Conservation (phyloP, 1,284 basidiomycete genomes). For the Boletus holoroseus region DNA sequence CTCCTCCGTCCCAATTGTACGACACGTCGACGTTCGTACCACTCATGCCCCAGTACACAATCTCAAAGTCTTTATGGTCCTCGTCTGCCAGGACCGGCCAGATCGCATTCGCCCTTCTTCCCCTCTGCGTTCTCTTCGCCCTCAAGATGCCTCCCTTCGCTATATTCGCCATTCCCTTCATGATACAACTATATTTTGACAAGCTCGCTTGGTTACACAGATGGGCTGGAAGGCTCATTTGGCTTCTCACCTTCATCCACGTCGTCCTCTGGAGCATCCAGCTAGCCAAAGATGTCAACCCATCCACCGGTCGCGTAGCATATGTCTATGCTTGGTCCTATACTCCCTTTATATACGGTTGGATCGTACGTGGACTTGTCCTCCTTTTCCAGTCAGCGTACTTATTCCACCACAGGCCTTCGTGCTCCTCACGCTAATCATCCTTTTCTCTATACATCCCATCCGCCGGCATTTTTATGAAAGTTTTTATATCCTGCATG, state of each 20-base stretch:
- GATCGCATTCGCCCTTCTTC: slow-evolving; percentile 75
- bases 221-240: slow-evolving; percentile 71
- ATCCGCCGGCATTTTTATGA: slow-evolving; percentile 71
- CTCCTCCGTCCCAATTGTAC: slow-evolving; percentile 17
- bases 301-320: slow-evolving; percentile 47
- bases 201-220: slow-evolving; percentile 71
- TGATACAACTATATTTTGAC: slow-evolving; percentile 72
- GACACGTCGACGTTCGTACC: slow-evolving; percentile 30
- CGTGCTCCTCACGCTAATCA: slow-evolving; percentile 62
- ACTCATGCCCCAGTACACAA: slow-evolving; percentile 52
- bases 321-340: slow-evolving; percentile 65
- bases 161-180: slow-evolving; percentile 64
- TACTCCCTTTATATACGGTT: slow-evolving; percentile 69
- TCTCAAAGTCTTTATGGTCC: slow-evolving; percentile 76
- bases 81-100: slow-evolving; percentile 68
- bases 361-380: slow-evolving; percentile 49
- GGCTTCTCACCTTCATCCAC: slow-evolving; percentile 65
- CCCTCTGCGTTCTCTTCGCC: slow-evolving; percentile 71
- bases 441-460: slow-evolving; percentile 57
- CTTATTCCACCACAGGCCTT: slow-evolving; percentile 51
- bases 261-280: slow-evolving; percentile 75
- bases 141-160: slow-evolving; percentile 82
- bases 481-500: slow-evolving; percentile 68
- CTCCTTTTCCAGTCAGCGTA: slow-evolving; percentile 6
- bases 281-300: slow-evolving; percentile 49